Evolutionary conservation across 2,329 filamentous ascomycete genomes (phyloP), one percentile per base, ranked within the genome.

Genomic region (Calonectria montana): DNA sequence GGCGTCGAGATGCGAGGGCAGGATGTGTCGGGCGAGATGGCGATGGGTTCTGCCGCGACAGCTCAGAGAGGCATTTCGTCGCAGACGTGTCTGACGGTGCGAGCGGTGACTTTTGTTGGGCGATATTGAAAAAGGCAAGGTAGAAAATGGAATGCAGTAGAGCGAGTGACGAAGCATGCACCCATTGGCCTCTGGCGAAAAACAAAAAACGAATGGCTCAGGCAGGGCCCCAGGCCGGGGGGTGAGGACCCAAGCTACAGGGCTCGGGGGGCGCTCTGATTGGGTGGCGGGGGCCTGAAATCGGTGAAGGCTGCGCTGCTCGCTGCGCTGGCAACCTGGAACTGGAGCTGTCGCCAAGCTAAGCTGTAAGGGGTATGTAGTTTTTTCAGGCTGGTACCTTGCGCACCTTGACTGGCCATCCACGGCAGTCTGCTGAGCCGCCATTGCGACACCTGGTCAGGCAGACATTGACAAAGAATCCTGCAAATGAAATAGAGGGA

Each of bases 1-100:
- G 71, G 31, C 21, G 53, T 59, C 69, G 63, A 71, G 69, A 61
- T 27, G 45, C 29, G 63, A 59, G 64, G 61, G 55, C 57, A 55
- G 66, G 68, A 65, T 65, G 73, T 69, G 67, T 73, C 67, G 75
- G 53, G 39, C 35, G 67, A 41, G 63, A 73, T 72, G 75, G 75
- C 76, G 73, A 79, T 78, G 73, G 67, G 68, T 73, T 72, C 65
- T 70, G 74, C 75, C 74, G 73, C 76, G 74, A 65, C 70, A 64
- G 64, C 61, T 79, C 76, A 80, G 72, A 77, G 72, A 75, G 69
- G 67, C 79, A 80, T 80, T 75, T 78, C 79, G 78, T 67, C 73
- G 70, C 71, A 72, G 61, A 78, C 63, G 47, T 64, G 74, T 75
- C 65, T 70, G 71, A 63, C 73, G 69, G 67, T 76, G 76, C 67